Base-by-base conservation (phyloP, 73 alveolate species). In the Paramecium sonneborni region DNA sequence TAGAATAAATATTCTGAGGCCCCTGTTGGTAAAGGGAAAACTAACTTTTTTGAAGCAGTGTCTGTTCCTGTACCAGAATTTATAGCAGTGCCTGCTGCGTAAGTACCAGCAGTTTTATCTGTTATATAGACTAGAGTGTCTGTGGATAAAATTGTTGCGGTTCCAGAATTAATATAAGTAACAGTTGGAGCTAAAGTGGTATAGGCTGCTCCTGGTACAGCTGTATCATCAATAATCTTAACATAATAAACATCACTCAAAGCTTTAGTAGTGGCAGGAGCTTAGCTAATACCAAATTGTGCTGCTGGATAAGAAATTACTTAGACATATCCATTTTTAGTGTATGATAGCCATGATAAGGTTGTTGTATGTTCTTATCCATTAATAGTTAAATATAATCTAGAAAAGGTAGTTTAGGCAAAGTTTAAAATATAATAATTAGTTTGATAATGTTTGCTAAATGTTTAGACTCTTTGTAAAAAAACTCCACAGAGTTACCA, bases 401-500 rank as follows among this genome's bases (percentile, higher is more conserved):
- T 79, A 23, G 76, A 43, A 23, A 79, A 43, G n/a, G 90, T 39
- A 3, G 90, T 79, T 79, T 79, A 79, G 37, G 76, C 90, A 79
- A 79, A 79, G 43, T 46, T 79, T 39, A 79, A 32, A 8, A 79
- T 39, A 21, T 43, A 79, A 43, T 79, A 79, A 23, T 39, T 79
- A 2, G 69, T 79, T n/a, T 43, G 30, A 41, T 79, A 79, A 10
- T 79, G 44, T 24, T 79, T 39, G 28, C 69, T 79, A 34, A 79
- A 79, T 15, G 69, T 46, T 24, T 24, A 18, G 21, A 79, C 43
- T 79, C 90, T 79, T 7, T 43, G 0, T 8, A 79, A 79, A 37
- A 30, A 44, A 37, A 79, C 6, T 4, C 0, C 76, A 12, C 43
- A n/a, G 6, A 38, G 10, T 20, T 44, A 9, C 90, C 69, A 39